phyloP scores from a whole-genome alignment of 2,329 filamentous ascomycete genomes.

The Chalaropsis ovoidea region DNA sequence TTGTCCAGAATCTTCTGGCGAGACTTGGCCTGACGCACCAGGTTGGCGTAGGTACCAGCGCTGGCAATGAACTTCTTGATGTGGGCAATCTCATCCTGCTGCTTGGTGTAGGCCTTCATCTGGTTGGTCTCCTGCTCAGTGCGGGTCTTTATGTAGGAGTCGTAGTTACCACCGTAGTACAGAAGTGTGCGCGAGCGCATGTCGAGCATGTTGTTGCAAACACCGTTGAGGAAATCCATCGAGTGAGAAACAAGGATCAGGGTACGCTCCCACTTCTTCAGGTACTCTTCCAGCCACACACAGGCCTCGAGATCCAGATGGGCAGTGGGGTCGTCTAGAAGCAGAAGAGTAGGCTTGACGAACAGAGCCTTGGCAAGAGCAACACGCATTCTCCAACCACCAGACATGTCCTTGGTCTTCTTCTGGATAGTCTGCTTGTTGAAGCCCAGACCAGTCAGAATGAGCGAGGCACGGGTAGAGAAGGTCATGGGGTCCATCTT shows the following conservation, averaged over 20 bases:
- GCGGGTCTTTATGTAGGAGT: conserved; percentile 91
- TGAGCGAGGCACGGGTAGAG: conserved; percentile 86
- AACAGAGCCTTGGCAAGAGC: conserved; percentile 95
- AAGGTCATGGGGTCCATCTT: conserved; percentile 98
- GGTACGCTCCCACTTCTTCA: conserved; percentile 99
- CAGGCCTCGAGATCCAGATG: conserved; percentile 99
- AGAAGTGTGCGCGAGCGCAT: conserved; percentile 82
- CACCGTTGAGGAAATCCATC: conserved; percentile 98
- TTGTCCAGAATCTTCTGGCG: conserved; percentile 99
- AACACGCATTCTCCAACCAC: conserved; percentile 99
- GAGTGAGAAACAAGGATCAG: conserved; percentile 94
- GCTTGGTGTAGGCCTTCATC: conserved; percentile 97
- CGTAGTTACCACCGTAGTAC: conserved; percentile 99
- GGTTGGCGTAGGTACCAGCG: conserved; percentile 98
- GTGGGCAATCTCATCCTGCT: conserved; percentile 97
- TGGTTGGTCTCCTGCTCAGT: conserved; percentile 94
- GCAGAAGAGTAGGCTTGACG: conserved; percentile 88
- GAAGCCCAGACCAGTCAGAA: conserved; percentile 96
- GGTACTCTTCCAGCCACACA: conserved; percentile 98
- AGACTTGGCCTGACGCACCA: conserved; percentile 97
- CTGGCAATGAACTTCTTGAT: conserved; percentile 99
- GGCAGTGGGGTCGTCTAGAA: conserved; percentile 96
- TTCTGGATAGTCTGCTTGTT: conserved; percentile 97
- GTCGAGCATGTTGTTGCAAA: conserved; percentile 97
- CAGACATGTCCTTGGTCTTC: conserved; percentile 99